A percentile compares a stretch with the other conserved stretches of the same genome.
phyloP scores from a whole-genome alignment of 306 rosid genomes.

The Cotoneaster glaucophyllus region DNA sequence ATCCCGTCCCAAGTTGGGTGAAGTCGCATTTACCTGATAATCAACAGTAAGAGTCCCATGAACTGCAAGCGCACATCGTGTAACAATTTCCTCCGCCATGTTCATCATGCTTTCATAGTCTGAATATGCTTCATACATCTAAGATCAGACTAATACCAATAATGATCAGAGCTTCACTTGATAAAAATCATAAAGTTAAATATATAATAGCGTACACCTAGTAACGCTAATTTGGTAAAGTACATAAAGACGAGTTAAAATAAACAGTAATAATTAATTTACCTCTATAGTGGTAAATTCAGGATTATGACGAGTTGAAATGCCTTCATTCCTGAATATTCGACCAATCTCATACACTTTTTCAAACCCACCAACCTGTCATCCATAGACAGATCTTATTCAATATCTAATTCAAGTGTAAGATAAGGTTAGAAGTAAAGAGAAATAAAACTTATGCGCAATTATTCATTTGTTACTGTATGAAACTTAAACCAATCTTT shows the following conservation, averaged over 20 bases:
- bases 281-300: slow-evolving; percentile 99
- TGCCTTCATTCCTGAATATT: slow-evolving; percentile 95
- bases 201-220: background rate
- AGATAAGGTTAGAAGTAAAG: background rate
- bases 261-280: slow-evolving; percentile 17
- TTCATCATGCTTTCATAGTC: slow-evolving; percentile 98
- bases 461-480: background rate
- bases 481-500: background rate
- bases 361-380: slow-evolving; percentile 96
- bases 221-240: background rate
- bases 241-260: slow-evolving; percentile 2
- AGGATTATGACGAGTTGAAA: slow-evolving; percentile 97
- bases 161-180: slow-evolving; percentile 33
- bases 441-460: background rate
- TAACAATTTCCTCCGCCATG: slow-evolving; percentile 85
- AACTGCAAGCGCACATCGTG: slow-evolving; percentile 80
- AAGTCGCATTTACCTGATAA: slow-evolving; percentile 60
- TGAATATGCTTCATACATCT: slow-evolving; percentile 98
- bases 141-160: slow-evolving; percentile 44
- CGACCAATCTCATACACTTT: slow-evolving; percentile 95
- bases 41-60: slow-evolving; percentile 78
- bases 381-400: slow-evolving; percentile 14
- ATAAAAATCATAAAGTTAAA: background rate
- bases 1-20: background rate
- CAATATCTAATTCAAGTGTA: background rate